Conservation (phyloP, 176 grass and related monocot genomes). For the Paspalum notatum region DNA sequence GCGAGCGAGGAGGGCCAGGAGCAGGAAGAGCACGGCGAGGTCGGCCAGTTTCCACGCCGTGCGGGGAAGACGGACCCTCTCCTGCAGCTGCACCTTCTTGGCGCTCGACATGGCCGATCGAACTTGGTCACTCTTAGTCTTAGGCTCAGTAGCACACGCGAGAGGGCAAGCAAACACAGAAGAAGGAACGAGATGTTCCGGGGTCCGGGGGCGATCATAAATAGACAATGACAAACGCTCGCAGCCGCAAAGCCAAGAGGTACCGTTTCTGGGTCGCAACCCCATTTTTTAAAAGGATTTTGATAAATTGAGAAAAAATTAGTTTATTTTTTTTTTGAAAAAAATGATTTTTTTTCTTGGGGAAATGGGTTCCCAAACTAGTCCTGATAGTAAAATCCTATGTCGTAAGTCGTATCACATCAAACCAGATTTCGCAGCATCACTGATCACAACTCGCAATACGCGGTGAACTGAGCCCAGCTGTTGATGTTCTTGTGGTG, state of each 20-base stretch:
- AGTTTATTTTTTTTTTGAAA: too few species aligned
- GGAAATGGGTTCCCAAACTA: too few species aligned
- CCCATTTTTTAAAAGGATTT: too few species aligned
- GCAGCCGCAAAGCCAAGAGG: neutral
- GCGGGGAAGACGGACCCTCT: constrained; percentile 15
- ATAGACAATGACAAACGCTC: neutral
- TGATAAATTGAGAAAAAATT: too few species aligned
- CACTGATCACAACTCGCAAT: too few species aligned
- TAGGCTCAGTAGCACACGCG: neutral
- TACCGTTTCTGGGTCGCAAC: too few species aligned
- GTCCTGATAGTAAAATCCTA: too few species aligned
- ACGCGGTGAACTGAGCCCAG: too few species aligned
- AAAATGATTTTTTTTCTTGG: too few species aligned
- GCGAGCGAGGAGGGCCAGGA: constrained; percentile 30
- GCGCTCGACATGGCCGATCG: neutral
- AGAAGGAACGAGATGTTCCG: neutral
- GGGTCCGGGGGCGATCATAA: neutral
- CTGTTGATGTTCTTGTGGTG: too few species aligned
- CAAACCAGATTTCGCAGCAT: too few species aligned
- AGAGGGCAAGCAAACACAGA: neutral
- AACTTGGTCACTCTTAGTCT: neutral
- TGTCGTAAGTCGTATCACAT: too few species aligned
- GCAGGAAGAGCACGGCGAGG: constrained; percentile 37
- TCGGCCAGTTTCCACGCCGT: constrained; percentile 35
- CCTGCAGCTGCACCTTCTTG: constrained; percentile 34